Evolutionary conservation across 1,284 basidiomycete species (phyloP), one percentile per base, ranked within the genome.

Genomic region (Sanghuangporus sanghuang): DNA sequence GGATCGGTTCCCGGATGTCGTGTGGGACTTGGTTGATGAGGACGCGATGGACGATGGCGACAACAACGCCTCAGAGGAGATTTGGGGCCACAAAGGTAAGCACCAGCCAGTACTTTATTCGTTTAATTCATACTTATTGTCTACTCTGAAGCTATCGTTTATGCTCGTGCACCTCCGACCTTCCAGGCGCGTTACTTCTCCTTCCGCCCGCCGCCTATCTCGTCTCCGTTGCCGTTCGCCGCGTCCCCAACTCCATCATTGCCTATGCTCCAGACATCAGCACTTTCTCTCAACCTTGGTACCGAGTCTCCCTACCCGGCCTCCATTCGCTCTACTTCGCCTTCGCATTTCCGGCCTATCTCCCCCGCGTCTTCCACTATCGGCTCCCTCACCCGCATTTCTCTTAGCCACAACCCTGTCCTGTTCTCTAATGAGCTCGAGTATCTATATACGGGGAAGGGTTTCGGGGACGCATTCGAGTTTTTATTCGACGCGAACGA

Each of bases 1-100:
- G 73, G 89, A 93, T 65, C 81, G 92, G 62, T 96, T 94, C 72
- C 90, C 91, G n/a, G 95, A 97, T 78, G 92, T 98, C 59, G 86
- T 92, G 16, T 97, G 95, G 95, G 87, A 92, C 73, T 78, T 91
- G 23, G 74, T 76, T 16, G 76, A 75, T 54, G 83, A 85, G 32
- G 81, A 81, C 40, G 82, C 81, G 61, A 77, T 77, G 32, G 75
- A 77, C 52, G 74, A 76, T 32, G 76, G 79, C 38, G 71, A 76
- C 9, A 55, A 54, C 18, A 27, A 48, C n/a, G 50, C 57, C 8
- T 75, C 42, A 23, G 85, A 89, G 57, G 85, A 88, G 66, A 84
- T 95, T 16, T 93, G 90, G 86, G 93, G 92, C 1, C 94, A 96
- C 76, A 96, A 96, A 82, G 93, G 93, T 93, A 23, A 39, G 79